phyloP scores from a whole-genome alignment of 1,284 basidiomycete genomes.

The Malassezia obtusa region DNA sequence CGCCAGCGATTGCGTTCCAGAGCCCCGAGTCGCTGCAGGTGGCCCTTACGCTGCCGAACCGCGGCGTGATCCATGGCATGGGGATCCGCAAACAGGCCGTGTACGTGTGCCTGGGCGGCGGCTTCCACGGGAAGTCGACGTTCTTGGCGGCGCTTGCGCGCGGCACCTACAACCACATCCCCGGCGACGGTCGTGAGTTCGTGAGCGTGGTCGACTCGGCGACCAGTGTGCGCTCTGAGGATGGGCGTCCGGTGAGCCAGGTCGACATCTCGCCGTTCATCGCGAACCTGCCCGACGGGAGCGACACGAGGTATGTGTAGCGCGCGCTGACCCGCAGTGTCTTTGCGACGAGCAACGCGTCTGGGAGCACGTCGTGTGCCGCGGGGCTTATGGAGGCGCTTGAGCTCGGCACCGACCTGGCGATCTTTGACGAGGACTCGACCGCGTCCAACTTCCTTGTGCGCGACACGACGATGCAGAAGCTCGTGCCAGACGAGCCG shows the following conservation, averaged over 20 bases:
- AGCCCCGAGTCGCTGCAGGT: slow-evolving; percentile 8
- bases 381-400: slow-evolving; percentile 17
- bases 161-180: slow-evolving; percentile 15
- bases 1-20: slow-evolving; percentile 3
- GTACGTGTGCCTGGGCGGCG: slow-evolving; percentile 14
- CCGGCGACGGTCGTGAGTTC: slow-evolving; percentile 19
- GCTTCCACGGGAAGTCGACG: slow-evolving; percentile 21
- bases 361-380: slow-evolving; percentile 19
- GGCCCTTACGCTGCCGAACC: slow-evolving; percentile 8
- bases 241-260: slow-evolving; percentile 10
- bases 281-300: slow-evolving; percentile 9
- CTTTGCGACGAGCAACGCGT: slow-evolving; percentile 18
- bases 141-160: slow-evolving; percentile 15
- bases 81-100: slow-evolving; percentile 3
- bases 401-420: slow-evolving; percentile 14
- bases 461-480: slow-evolving; percentile 12
- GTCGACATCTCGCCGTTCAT: slow-evolving; percentile 20
- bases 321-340: not conserved
- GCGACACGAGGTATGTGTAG: slow-evolving; percentile 9
- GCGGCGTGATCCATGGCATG: slow-evolving; percentile 10
- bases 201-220: slow-evolving; percentile 4
- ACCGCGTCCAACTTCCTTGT: slow-evolving; percentile 18
- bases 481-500: slow-evolving; percentile 17
- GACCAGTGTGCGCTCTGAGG: slow-evolving; percentile 15
- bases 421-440: slow-evolving; percentile 19